Evolutionary conservation across 768 basidiomycete species (phyloP).

Genomic region (Amanita inopinata): DNA sequence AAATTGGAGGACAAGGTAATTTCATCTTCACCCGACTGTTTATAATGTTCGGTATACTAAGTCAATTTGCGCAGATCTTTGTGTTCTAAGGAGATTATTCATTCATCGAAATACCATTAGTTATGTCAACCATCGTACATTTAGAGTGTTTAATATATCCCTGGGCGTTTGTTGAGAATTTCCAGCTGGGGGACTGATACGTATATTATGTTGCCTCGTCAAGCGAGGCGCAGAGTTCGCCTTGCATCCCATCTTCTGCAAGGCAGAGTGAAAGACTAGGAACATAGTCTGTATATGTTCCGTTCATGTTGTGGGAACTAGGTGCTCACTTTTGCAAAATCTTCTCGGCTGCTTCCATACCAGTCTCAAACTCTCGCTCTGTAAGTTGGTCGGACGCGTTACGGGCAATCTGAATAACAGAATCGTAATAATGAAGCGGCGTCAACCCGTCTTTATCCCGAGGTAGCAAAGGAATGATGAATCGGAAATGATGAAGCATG

Average conservation of each 20-base stretch:
- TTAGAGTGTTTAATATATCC: too few relatives aligned
- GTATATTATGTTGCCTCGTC: too few relatives aligned
- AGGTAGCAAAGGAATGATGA: slow-evolving; percentile 53
- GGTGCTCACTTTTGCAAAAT: slow-evolving; percentile 49
- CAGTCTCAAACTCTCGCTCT: slow-evolving; percentile 57
- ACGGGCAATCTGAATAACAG: slow-evolving; percentile 63
- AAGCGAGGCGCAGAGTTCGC: background rate
- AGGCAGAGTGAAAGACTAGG: slow-evolving; percentile 7
- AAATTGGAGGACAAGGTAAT: slow-evolving; percentile 83
- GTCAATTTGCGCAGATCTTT: slow-evolving; percentile 25
- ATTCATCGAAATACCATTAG: too few relatives aligned
- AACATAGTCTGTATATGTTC: background rate
- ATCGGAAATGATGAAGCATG: slow-evolving; percentile 76
- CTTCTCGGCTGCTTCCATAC: slow-evolving; percentile 49
- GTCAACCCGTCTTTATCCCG: slow-evolving; percentile 57
- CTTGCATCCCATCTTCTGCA: slow-evolving; percentile 3
- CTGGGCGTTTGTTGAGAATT: too few relatives aligned
- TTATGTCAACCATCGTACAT: too few relatives aligned
- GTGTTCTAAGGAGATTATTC: too few relatives aligned
- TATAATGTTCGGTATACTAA: too few relatives aligned
- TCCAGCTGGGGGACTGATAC: too few relatives aligned
- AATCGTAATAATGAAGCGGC: slow-evolving; percentile 67
- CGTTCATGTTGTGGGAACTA: background rate
- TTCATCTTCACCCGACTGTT: slow-evolving; percentile 8
- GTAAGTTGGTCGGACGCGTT: slow-evolving; percentile 50